Base-by-base conservation (phyloP, 768 basidiomycete species). In the Trametes meyenii region DNA sequence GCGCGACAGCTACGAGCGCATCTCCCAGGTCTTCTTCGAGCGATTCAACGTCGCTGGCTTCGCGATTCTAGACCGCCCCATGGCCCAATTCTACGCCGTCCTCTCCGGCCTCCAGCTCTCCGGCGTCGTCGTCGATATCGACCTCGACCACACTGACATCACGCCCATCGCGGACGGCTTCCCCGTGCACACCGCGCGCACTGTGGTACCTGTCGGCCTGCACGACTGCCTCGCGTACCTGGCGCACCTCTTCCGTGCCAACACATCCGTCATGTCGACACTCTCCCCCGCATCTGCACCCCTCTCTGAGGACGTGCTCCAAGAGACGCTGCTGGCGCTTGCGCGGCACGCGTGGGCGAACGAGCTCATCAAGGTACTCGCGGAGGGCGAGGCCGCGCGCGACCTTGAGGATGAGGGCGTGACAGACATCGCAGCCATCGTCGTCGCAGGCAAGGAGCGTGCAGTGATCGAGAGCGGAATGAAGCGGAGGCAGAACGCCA, bases 381-480 rank as follows among this genome's bases (percentile, higher is more conserved):
- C 89, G 19, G 85, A 86, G 55, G 90, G 90, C 39, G 89, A 90
- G 71, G 76, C 65, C 24, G 66, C 66, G 57, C 65, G 63, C 35
- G 77, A 67, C 39, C 58, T 60, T 40, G 67, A 66, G 50, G 67
- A 68, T 39, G 94, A 94, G 63, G 94, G 92, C 3, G 78, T 93
- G 24, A 92, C 90, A 17, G 92, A 96, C 71, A 93, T 96, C 60
- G 94, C 94, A 6, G 92, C 95, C 8, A 86, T 92, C 48, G 79
- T 96, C 45, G 90, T 94, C 35, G 91, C 92, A 8, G 94, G 94
- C n/a, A 91, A 89, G 70, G 94, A 95, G 74, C 86, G 88, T 66
- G 90, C 92, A 0, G 85, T 95, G 36, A 94, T 96, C 62, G 92
- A 94, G 73, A 86, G 85, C 62, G 89, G 86, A 19, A 88, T 87